phyloP scores from a whole-genome alignment of 2,329 filamentous ascomycete species.

The Xylaria sp. region DNA sequence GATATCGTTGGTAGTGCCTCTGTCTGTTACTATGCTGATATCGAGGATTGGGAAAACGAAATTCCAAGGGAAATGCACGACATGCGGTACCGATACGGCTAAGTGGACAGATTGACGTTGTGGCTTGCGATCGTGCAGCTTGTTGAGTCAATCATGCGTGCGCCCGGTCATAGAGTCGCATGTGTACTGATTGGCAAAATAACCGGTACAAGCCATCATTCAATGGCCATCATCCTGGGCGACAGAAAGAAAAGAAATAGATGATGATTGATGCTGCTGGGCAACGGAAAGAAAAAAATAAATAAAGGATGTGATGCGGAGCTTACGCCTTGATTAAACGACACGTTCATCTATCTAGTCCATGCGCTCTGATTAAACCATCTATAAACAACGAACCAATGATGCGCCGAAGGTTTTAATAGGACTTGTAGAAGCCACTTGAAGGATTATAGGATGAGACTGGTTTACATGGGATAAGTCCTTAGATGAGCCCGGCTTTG shows the following conservation, averaged over 20 bases:
- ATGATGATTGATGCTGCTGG: background rate
- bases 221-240: background rate
- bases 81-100: background rate
- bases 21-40: background rate
- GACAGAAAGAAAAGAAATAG: background rate
- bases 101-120: constrained; percentile 13
- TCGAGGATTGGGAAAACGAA: background rate
- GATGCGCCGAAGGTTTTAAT: no score
- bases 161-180: background rate
- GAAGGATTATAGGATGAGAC: no score
- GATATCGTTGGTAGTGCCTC: no score
- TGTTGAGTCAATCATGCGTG: constrained; percentile 28
- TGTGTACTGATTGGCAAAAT: constrained; percentile 11
- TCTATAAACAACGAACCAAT: no score
- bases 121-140: constrained; percentile 30
- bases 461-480: no score
- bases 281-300: no score
- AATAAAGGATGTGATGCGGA: no score
- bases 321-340: no score
- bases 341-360: no score
- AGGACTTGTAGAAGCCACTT: no score
- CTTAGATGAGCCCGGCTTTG: no score
- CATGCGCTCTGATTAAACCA: no score
- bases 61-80: constrained; percentile 8
- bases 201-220: constrained; percentile 14